Conservation (phyloP, 2,329 filamentous ascomycete genomes). For the Aspergillus texensis region DNA sequence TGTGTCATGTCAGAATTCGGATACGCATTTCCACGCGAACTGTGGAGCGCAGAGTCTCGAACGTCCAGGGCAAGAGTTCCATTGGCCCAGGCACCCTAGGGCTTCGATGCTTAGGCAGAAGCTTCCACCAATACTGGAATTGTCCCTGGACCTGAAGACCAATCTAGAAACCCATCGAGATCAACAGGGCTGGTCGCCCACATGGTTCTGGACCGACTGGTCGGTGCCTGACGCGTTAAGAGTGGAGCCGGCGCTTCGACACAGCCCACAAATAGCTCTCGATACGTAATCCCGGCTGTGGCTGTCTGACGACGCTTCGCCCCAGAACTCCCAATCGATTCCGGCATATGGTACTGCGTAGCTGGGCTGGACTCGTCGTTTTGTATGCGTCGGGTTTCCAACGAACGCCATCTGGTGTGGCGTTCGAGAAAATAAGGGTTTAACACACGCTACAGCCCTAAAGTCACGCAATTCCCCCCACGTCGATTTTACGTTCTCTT, state of each 20-base stretch:
- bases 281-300: not conserved
- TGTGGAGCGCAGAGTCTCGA: not conserved
- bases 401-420: not conserved
- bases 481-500: too few relatives aligned
- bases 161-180: not conserved
- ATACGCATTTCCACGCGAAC: not conserved
- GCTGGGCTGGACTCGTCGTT: not conserved
- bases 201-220: not conserved
- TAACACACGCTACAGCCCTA: not conserved
- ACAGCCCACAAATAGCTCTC: not conserved
- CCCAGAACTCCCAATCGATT: not conserved
- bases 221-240: not conserved
- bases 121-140: not conserved
- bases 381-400: not conserved
- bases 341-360: not conserved
- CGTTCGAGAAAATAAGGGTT: not conserved
- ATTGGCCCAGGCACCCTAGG: not conserved
- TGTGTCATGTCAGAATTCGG: not conserved
- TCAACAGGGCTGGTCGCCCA: not conserved
- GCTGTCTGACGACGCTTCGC: not conserved
- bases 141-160: not conserved
- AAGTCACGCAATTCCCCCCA: not conserved
- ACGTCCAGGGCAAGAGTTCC: not conserved
- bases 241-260: not conserved
- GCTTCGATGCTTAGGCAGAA: not conserved